A percentile compares a stretch with the other conserved stretches of the same genome.
phyloP scores from a whole-genome alignment of 495 filamentous ascomycete species.

The Sordaria brevicollis region DNA sequence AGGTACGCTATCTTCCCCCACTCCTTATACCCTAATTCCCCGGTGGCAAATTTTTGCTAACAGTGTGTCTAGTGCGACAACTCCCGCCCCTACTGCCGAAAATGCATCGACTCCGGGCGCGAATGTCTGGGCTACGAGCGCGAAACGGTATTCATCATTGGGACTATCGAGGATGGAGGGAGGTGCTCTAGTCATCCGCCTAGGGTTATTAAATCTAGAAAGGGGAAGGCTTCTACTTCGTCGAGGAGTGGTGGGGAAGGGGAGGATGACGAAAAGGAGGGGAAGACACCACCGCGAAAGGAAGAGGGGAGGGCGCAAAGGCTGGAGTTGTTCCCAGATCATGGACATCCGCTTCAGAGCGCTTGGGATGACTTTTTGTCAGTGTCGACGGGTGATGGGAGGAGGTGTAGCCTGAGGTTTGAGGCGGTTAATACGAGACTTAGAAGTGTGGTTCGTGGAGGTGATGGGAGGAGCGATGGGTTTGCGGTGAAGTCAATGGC shows the following conservation, averaged over 20 bases:
- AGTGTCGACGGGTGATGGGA: constrained; percentile 12
- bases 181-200: constrained; percentile 37
- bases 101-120: constrained; percentile 52
- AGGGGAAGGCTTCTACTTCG: constrained; percentile 9
- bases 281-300: not conserved
- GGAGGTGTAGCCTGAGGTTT: constrained; percentile 23
- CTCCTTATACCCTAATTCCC: not conserved
- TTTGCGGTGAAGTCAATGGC: constrained; percentile 11
- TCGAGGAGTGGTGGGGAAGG: constrained; percentile 1
- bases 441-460: constrained; percentile 6
- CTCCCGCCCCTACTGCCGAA: constrained; percentile 50
- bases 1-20: constrained; percentile 17
- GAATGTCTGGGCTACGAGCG: constrained; percentile 53
- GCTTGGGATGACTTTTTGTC: constrained; percentile 33
- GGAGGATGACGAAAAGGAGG: not conserved
- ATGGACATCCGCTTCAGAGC: constrained; percentile 29
- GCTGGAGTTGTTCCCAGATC: constrained; percentile 16
- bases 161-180: constrained; percentile 32
- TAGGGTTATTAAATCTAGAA: constrained; percentile 25
- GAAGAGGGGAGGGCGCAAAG: too few species aligned
- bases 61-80: constrained; percentile 40
- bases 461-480: constrained; percentile 9
- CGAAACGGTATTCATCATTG: constrained; percentile 40
- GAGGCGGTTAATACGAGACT: constrained; percentile 25
- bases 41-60: not conserved